These are phyloP conservation scores for Cercospora beticola DNA, from an alignment of 2,329 filamentous ascomycete species.

Conservation along the genomic window DNA sequence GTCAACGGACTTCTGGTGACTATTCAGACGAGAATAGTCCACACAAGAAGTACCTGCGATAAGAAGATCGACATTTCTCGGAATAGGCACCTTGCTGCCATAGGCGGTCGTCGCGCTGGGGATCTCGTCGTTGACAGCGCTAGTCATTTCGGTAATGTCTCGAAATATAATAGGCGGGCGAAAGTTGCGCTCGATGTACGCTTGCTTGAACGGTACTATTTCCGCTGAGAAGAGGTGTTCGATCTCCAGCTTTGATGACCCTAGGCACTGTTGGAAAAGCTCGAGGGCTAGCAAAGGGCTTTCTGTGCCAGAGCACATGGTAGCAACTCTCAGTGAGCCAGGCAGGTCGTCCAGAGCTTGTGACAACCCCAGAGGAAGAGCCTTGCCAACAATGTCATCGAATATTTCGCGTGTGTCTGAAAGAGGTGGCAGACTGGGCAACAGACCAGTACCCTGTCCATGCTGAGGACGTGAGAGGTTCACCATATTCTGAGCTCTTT, in stretches of 20 bases:
- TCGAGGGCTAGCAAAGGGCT: conserved; percentile 67
- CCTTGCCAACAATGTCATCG: conserved; percentile 46
- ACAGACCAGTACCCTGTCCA: not conserved
- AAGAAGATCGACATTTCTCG: conserved; percentile 61
- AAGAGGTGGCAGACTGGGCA: conserved; percentile 47
- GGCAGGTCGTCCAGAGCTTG: not conserved
- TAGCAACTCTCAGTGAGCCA: conserved; percentile 58
- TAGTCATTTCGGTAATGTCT: conserved; percentile 45
- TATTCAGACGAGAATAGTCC: conserved; percentile 70
- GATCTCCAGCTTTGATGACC: conserved; percentile 26
- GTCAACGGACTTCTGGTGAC: conserved; percentile 51
- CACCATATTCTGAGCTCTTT: conserved; percentile 5
- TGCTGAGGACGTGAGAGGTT: not conserved
- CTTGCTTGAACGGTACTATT: conserved; percentile 49
- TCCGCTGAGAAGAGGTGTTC: conserved; percentile 49
- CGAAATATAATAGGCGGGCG: conserved; percentile 44
- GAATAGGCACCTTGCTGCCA: conserved; percentile 59
- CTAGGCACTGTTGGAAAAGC: conserved; percentile 49
- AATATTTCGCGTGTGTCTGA: conserved; percentile 52
- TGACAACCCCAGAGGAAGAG: conserved; percentile 21
- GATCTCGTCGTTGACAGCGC: conserved; percentile 23
- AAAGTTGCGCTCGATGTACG: conserved; percentile 51
- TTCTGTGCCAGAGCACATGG: conserved; percentile 78
- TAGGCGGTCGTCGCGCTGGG: conserved; percentile 59
- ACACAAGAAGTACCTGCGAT: conserved; percentile 74